Base-by-base conservation (phyloP, 1,284 basidiomycete species). In the Pseudozyma pruni region DNA sequence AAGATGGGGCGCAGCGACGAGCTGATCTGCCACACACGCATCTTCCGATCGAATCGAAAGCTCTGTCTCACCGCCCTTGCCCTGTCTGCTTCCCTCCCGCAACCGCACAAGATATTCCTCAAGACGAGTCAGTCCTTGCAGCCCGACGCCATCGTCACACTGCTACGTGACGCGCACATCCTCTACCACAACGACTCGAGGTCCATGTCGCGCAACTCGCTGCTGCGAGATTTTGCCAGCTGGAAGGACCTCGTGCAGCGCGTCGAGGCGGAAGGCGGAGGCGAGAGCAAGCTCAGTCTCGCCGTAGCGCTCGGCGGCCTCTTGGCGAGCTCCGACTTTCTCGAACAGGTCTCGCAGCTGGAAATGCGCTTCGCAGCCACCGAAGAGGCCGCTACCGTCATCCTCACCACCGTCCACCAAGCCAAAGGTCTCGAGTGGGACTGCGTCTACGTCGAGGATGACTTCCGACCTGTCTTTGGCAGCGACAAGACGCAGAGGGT, bases 371-470 rank as follows among this genome's bases (percentile, higher is more conserved):
- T 78, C 34, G 58, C 69, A 11, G 47, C 45, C 11, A 41, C 38
- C 1, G 72, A 76, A 33, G 50, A 56, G 3, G 56, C 42, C 0
- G 77, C 77, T 0, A 53, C 58, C 1, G 59, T 79, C 14, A 57
- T 79, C 7, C 49, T 79, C 23, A 72, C 75, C 7, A 79, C 77
- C 19, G 74, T 76, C 14, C 77, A 79, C 27, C 77, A 79, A 49
- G 74, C 75, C 8, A 79, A 79, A 39, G 77, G 77, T 22, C 67
- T 79, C 17, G 77, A 79, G 34, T 79, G 77, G 77, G 74, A 79
- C 40, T 39, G 61, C 14, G 77, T 79, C 10, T 42, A 69, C 17
- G 64, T 79, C 19, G 69, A 72, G 14, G 72, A 77, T 43, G 77
- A 79, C 38, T 79, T 79, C 22, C 66, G 72, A 14, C 77, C 77